phyloP scores from a whole-genome alignment of 1,139 yeast species.

The Scheffersomyces cryptocercus region DNA sequence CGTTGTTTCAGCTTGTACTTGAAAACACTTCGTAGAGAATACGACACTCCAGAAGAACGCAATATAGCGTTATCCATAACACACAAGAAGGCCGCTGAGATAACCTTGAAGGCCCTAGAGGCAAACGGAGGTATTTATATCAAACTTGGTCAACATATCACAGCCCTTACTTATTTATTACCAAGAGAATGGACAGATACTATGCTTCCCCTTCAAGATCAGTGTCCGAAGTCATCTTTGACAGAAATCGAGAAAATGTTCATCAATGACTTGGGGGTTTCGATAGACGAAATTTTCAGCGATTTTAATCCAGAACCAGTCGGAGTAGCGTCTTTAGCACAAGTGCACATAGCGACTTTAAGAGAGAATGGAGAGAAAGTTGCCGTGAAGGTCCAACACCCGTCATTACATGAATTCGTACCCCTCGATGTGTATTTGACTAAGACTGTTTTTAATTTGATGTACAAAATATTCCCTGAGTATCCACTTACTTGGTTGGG shows the following conservation, averaged over 20 bases:
- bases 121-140: slow-evolving; percentile 90
- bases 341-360: slow-evolving; percentile 80
- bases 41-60: slow-evolving; percentile 50
- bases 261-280: slow-evolving; percentile 60
- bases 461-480: slow-evolving; percentile 84
- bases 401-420: slow-evolving; percentile 80
- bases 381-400: slow-evolving; percentile 95
- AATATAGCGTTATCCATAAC: slow-evolving; percentile 52
- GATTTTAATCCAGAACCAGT: slow-evolving; percentile 74
- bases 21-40: slow-evolving; percentile 50
- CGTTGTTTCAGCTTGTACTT: slow-evolving; percentile 68
- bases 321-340: slow-evolving; percentile 96
- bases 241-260: slow-evolving; percentile 72
- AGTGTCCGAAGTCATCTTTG: slow-evolving; percentile 78
- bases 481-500: slow-evolving; percentile 93
- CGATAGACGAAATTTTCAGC: slow-evolving; percentile 64
- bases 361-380: slow-evolving; percentile 66
- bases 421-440: slow-evolving; percentile 87
- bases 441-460: slow-evolving; percentile 67
- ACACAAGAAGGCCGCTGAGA: slow-evolving; percentile 74
- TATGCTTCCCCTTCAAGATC: slow-evolving; percentile 90
- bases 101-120: slow-evolving; percentile 78
- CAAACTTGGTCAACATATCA: slow-evolving; percentile 90
- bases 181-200: slow-evolving; percentile 96
- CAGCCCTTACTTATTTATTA: slow-evolving; percentile 86